phyloP scores from a whole-genome alignment of 371 early-diverging fungal species.

The Syncephalastrum contaminatum region DNA sequence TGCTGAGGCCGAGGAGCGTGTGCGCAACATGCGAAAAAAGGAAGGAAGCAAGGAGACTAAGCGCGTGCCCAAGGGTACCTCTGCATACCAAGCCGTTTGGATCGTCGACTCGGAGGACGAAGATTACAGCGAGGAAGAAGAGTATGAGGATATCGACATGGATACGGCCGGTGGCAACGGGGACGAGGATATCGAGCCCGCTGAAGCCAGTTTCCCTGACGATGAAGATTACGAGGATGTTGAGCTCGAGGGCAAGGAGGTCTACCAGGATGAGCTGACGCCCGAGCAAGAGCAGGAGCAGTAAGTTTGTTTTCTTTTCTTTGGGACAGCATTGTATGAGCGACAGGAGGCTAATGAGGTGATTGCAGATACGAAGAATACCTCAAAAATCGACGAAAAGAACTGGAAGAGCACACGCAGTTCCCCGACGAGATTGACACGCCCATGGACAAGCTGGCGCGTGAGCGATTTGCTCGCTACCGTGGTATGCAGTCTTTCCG shows the following conservation, averaged over 20 bases:
- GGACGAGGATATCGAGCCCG: conserved; percentile 38
- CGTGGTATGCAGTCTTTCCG: conserved; percentile 93
- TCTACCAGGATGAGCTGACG: conserved; percentile 43
- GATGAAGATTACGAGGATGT: conserved; percentile 81
- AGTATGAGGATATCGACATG: conserved; percentile 43
- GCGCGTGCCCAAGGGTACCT: conserved; percentile 93
- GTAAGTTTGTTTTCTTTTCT: conserved; percentile 15
- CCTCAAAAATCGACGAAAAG: conserved; percentile 64
- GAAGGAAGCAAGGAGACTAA: conserved; percentile 23
- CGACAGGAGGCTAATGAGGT: not conserved
- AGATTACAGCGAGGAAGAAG: conserved; percentile 64
- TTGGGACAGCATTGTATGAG: not conserved
- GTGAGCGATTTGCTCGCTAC: conserved; percentile 86
- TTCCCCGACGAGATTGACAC: conserved; percentile 98
- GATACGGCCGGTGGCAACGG: conserved; percentile 42
- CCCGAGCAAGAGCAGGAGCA: conserved; percentile 49
- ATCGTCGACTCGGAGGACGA: conserved; percentile 80
- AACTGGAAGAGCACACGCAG: conserved; percentile 72
- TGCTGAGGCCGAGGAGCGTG: conserved; percentile 68
- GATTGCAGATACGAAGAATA: conserved; percentile 60
- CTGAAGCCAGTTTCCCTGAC: conserved; percentile 26
- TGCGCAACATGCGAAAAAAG: conserved; percentile 32
- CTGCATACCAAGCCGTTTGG: conserved; percentile 97
- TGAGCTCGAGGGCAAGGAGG: conserved; percentile 55
- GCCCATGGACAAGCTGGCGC: conserved; percentile 81